Base-by-base conservation (phyloP, 148 eudicot species). In the Arbutus unedo region DNA sequence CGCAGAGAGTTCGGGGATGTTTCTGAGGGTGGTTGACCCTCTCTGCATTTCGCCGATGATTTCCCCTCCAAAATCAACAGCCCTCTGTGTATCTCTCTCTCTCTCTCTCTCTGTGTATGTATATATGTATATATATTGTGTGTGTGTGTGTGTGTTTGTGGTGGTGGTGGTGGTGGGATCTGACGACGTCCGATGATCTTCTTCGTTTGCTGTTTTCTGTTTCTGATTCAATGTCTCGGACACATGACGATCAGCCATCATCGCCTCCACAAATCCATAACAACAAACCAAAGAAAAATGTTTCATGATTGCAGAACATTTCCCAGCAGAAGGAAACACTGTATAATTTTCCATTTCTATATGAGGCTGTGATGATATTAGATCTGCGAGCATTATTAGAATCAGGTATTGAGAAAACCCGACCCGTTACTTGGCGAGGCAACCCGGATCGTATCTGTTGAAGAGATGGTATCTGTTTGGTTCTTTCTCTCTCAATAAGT, bases 21-120 rank as follows among this genome's bases (percentile, higher is more conserved):
- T 60, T 19, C 9, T n/a, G 66, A 60, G 66, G 66, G 66, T 60
- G 66, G 66, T 60, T 60, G 66, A 9, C 66, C 66, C 66, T 60
- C 66, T 60, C 23, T 60, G 66, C 66, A 60, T 19, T 19, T 19
- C 0, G 66, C 66, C 25, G 0, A 60, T 60, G 66, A 60, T 60
- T n/a, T 60, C 25, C 10, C 66, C 25, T 60, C 25, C 66, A 19
- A 60, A 60, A 60, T 60, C 66, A 60, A 60, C 66, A 60, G 18
- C 66, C 66, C 66, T 60, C 66, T 7, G 10, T 60, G 25, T 60
- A 23, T 8, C 2, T 59, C 31, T 60, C 66, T 60, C 66, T 8
- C 8, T 59, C 9, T 6, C 66, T 59, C 8, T 8, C 21, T 59
- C 25, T 3, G 2, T 31, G 38, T 31, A 31, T 31, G 38, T 31